Percentiles rank a stretch among this genome's conserved stretches.
Conservation (phyloP, 495 filamentous ascomycete genomes). For the Astrothelium macrocarpum region DNA sequence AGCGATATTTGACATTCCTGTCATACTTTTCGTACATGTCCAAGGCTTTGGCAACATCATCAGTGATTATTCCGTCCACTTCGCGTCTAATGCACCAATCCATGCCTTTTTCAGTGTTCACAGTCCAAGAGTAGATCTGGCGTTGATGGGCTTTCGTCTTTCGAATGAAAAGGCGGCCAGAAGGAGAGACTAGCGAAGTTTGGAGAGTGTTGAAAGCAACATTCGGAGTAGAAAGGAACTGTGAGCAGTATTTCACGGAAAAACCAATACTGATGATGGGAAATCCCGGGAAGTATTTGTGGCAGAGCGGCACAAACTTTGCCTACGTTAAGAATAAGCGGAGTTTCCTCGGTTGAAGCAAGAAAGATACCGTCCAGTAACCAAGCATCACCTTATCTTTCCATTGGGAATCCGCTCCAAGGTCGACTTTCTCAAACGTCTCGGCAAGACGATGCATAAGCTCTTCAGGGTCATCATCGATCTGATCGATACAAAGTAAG, state of each 20-base stretch:
- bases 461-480: slow-evolving; percentile 56
- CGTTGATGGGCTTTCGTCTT: slow-evolving; percentile 47
- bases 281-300: slow-evolving; percentile 56
- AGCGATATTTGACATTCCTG: slow-evolving; percentile 6
- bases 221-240: slow-evolving; percentile 54
- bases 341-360: background rate
- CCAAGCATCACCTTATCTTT: slow-evolving; percentile 62
- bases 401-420: slow-evolving; percentile 46
- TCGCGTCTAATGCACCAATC: slow-evolving; percentile 50
- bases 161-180: slow-evolving; percentile 53
- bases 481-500: slow-evolving; percentile 27
- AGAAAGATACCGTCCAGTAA: slow-evolving; percentile 56
- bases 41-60: slow-evolving; percentile 44
- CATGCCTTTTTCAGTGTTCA: slow-evolving; percentile 68
- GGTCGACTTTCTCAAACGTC: slow-evolving; percentile 45
- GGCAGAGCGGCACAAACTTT: slow-evolving; percentile 51
- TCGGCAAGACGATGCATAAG: slow-evolving; percentile 56
- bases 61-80: slow-evolving; percentile 50
- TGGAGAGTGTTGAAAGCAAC: slow-evolving; percentile 69
- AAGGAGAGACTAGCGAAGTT: slow-evolving; percentile 51
- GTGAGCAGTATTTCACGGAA: slow-evolving; percentile 55
- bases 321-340: slow-evolving; percentile 36
- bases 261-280: slow-evolving; percentile 64
- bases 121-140: slow-evolving; percentile 70
- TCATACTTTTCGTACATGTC: slow-evolving; percentile 32